Conservation (phyloP, 129 eudicot genomes). For the Helianthus tuberosus region DNA sequence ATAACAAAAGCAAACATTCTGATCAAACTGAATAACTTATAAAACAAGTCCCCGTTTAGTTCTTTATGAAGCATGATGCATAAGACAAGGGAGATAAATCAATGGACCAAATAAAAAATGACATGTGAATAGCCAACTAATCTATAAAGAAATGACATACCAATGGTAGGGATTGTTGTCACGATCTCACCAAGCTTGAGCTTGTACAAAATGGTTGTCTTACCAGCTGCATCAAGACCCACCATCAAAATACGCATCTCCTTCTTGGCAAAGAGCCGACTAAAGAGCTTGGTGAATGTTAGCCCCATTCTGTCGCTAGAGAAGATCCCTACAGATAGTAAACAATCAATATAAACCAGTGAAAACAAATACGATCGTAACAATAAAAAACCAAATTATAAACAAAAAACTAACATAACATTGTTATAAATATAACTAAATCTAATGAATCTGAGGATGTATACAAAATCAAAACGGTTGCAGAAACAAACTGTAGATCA, state of each 20-base stretch:
- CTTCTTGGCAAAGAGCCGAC: conserved; percentile 71
- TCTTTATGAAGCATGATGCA: not conserved
- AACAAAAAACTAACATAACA: not conserved
- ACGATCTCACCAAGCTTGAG: conserved; percentile 74
- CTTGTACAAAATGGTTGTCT: conserved; percentile 70
- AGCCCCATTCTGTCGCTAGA: conserved; percentile 70
- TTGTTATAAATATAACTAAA: not conserved
- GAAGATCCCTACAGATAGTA: conserved; percentile 41
- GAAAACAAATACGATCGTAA: not conserved
- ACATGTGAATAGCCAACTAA: not conserved
- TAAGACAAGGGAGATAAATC: not conserved
- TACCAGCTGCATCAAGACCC: conserved; percentile 78
- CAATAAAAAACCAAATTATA: not conserved
- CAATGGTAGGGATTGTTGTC: conserved; percentile 64
- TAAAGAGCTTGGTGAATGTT: conserved; percentile 82
- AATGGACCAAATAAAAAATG: not conserved
- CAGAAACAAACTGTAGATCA: conserved; percentile 18
- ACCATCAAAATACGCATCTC: conserved; percentile 71
- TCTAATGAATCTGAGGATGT: conserved; percentile 7
- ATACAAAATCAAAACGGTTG: conserved; percentile 8
- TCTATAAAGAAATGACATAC: conserved; percentile 38
- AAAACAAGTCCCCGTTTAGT: not conserved
- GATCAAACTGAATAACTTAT: not conserved
- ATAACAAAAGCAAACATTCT: not conserved
- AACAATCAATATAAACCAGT: conserved; percentile 12